Base-by-base conservation (phyloP, 768 basidiomycete species). In the Tylopilus balloui region DNA sequence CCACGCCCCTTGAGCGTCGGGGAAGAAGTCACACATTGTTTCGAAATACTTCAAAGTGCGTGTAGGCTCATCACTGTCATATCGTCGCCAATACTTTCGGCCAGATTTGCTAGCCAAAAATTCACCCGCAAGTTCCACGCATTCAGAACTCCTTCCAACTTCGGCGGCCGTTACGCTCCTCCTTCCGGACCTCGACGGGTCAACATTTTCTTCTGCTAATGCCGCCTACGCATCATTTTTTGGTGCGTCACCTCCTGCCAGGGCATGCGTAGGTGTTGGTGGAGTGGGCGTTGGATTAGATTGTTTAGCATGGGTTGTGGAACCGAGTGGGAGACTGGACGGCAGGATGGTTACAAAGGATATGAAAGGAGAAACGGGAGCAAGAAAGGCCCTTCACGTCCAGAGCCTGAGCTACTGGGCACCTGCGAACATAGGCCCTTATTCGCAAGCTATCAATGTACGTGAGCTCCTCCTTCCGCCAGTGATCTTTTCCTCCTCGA, bases 401-500 rank as follows among this genome's bases (percentile, higher is more conserved):
- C 96, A 98, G 68, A 79, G 93, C 9, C 62, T 97, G 53, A 97
- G 95, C 67, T 97, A 98, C 62, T 99, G 96, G 96, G 96, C 94
- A 23, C 93, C 96, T 12, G 96, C 96, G 10, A 99, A 98, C 65
- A 98, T 99, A 47, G 96, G 96, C 0, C 96, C 96, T 4, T 99
- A 99, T 67, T 96, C 92, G 4, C 96, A 99, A 69, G 88, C 92
- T 2, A 80, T 97, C 55, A 73, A 76, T 44, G 95, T 94, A 45
- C 58, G 82, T 70, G 45, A 36, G 42, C 54, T 36, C 20, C 38
- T 23, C 1, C 36, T 19, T 31, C 46, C 17, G 12, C 45, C 6
- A 7, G 21, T 27, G 36, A 27, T 38, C 25, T 15, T 27, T 35
- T 6, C 44, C 14, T 21, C 21, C 27, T n/a, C 35, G 10, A 13